These are phyloP conservation scores for Saccharomycopsis javanensis DNA, from an alignment of 805 yeast genomes.

Conservation along the genomic window DNA sequence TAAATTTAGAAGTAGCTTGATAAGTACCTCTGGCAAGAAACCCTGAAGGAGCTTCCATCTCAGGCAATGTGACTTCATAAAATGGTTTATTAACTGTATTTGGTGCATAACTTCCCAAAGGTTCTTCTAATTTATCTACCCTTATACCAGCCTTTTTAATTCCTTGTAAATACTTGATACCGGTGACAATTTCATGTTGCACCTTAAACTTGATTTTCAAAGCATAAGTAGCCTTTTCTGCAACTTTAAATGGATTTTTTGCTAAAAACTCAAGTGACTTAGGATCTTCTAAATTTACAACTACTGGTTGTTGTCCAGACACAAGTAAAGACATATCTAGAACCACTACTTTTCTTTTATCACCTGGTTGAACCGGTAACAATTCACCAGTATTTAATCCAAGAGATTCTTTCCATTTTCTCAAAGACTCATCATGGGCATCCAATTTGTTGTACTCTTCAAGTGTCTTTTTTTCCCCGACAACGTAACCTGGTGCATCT, in stretches of 20 bases:
- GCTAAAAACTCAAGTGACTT: slow-evolving; percentile 48
- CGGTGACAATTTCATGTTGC: slow-evolving; percentile 87
- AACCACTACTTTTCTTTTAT: slow-evolving; percentile 68
- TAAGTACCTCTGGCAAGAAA: slow-evolving; percentile 80
- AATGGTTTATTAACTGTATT: slow-evolving; percentile 71
- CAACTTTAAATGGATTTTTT: slow-evolving; percentile 62
- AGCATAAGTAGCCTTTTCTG: slow-evolving; percentile 68
- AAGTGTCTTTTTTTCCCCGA: slow-evolving; percentile 55
- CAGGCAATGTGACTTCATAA: slow-evolving; percentile 52
- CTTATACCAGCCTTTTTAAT: slow-evolving; percentile 83
- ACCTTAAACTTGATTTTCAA: slow-evolving; percentile 69
- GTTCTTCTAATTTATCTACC: slow-evolving; percentile 78
- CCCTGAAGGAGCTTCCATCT: slow-evolving; percentile 88
- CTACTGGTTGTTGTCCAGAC: slow-evolving; percentile 58
- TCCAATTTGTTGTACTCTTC: slow-evolving; percentile 77
- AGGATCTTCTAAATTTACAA: slow-evolving; percentile 56
- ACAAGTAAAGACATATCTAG: slow-evolving; percentile 64
- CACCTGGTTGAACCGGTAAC: slow-evolving; percentile 60
- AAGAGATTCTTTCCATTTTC: slow-evolving; percentile 83
- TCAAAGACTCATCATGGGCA: slow-evolving; percentile 82
- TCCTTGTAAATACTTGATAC: slow-evolving; percentile 74
- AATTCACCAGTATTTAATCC: slow-evolving; percentile 58
- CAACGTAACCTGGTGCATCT: slow-evolving; percentile 49
- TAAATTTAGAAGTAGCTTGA: slow-evolving; percentile 69
- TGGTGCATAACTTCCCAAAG: slow-evolving; percentile 87